Percentiles rank a stretch among this genome's conserved stretches.
phyloP scores from a whole-genome alignment of 192 early-diverging fungal genomes.

The Podila minutissima region DNA sequence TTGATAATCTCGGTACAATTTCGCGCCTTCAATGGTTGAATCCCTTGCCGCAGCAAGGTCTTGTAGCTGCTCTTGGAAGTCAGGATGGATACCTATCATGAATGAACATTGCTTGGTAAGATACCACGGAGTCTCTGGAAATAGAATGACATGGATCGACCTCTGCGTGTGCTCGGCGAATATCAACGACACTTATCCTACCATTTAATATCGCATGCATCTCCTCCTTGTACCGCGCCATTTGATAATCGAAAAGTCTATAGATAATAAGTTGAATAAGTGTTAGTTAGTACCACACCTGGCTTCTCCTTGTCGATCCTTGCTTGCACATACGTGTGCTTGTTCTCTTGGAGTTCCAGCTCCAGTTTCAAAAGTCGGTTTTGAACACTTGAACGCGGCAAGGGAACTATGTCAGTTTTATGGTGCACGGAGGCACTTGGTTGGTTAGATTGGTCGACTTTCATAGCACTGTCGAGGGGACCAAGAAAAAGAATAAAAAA shows the following conservation, averaged over 20 bases:
- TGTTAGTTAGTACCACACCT: too few species aligned
- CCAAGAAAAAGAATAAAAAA: too few species aligned
- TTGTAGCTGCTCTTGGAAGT: not conserved
- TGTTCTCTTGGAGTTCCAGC: not conserved
- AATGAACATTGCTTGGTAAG: not conserved
- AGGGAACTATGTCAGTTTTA: not conserved
- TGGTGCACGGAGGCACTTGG: too few species aligned
- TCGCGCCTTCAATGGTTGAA: not conserved
- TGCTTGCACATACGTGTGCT: not conserved
- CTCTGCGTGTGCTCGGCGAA: too few species aligned
- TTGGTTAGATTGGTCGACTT: too few species aligned
- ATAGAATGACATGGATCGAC: too few species aligned
- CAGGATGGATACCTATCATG: not conserved
- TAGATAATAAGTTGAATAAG: too few species aligned
- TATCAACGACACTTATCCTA: not conserved
- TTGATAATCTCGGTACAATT: not conserved
- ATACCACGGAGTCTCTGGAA: too few species aligned
- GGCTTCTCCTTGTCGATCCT: too few species aligned
- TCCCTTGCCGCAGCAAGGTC: not conserved
- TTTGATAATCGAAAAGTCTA: not conserved
- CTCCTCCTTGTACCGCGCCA: not conserved
- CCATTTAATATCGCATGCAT: constrained; percentile 1
- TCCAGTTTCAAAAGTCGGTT: not conserved
- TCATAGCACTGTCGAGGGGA: too few species aligned
- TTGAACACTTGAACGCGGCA: not conserved